Conservation (phyloP, 139 green algal species). For the Micractinium conductrix region DNA sequence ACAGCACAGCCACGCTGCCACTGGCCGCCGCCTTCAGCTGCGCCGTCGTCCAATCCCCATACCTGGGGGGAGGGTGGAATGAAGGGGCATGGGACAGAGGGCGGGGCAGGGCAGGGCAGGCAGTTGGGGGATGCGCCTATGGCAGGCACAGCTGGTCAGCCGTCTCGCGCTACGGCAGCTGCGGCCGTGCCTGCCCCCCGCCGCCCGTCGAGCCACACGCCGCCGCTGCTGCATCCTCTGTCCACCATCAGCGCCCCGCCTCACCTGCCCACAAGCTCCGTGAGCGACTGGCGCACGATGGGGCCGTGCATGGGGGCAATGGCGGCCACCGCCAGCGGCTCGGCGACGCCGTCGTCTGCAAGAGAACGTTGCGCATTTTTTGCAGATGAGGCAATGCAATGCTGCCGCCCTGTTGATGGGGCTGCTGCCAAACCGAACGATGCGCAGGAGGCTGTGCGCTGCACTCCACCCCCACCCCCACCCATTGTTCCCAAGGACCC, state of each 20-base stretch:
- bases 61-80: conserved; percentile 1
- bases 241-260: background rate
- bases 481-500: too few relatives aligned
- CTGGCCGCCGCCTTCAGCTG: conserved; percentile 48
- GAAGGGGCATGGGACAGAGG: background rate
- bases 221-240: background rate
- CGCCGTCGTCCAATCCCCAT: conserved; percentile 58
- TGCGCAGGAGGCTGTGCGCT: too few relatives aligned
- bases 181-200: background rate
- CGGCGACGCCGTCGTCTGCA: conserved; percentile 29
- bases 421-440: too few relatives aligned
- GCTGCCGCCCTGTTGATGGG: too few relatives aligned
- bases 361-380: too few relatives aligned
- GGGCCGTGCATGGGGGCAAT: conserved; percentile 90
- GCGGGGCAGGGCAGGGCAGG: background rate
- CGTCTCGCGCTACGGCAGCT: background rate
- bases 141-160: too few relatives aligned
- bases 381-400: too few relatives aligned
- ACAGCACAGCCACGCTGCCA: conserved; percentile 82
- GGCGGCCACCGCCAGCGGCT: conserved; percentile 27
- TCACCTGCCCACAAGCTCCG: conserved; percentile 71
- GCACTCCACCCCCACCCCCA: background rate
- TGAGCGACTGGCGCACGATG: conserved; percentile 63
- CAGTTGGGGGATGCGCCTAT: too few relatives aligned
- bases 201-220: background rate